Conservation (phyloP, 2,329 filamentous ascomycete species). For the Venturia nashicola region DNA sequence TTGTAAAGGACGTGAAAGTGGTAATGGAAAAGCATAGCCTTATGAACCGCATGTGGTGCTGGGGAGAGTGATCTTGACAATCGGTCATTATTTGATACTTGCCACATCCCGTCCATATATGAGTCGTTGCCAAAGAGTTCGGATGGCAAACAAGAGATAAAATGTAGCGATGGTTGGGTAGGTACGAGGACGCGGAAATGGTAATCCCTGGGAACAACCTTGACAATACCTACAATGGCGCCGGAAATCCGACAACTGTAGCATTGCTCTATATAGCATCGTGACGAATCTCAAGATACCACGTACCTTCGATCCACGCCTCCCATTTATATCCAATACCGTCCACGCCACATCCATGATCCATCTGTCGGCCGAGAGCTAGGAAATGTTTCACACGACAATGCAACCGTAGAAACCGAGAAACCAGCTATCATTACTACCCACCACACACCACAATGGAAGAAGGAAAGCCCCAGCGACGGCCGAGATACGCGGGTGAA, state of each 20-base stretch:
- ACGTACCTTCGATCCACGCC: neutral
- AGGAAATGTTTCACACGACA: neutral
- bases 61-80: too few relatives aligned
- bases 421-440: neutral
- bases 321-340: neutral
- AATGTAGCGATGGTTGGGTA: neutral
- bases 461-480: slow-evolving; percentile 4
- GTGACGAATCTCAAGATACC: neutral
- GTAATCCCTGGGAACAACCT: neutral
- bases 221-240: neutral
- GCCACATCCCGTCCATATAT: too few relatives aligned
- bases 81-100: too few relatives aligned
- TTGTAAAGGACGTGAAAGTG: too few relatives aligned
- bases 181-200: too few relatives aligned
- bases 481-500: slow-evolving; percentile 51
- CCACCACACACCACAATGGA: neutral
- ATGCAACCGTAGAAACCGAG: neutral
- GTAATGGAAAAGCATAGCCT: too few relatives aligned
- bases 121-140: too few relatives aligned
- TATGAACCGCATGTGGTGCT: too few relatives aligned
- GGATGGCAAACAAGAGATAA: too few relatives aligned
- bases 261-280: neutral
- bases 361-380: neutral
- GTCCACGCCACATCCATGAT: neutral
- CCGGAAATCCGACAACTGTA: neutral